phyloP scores from a whole-genome alignment of 306 rosid species.

The Acacia confusa region DNA sequence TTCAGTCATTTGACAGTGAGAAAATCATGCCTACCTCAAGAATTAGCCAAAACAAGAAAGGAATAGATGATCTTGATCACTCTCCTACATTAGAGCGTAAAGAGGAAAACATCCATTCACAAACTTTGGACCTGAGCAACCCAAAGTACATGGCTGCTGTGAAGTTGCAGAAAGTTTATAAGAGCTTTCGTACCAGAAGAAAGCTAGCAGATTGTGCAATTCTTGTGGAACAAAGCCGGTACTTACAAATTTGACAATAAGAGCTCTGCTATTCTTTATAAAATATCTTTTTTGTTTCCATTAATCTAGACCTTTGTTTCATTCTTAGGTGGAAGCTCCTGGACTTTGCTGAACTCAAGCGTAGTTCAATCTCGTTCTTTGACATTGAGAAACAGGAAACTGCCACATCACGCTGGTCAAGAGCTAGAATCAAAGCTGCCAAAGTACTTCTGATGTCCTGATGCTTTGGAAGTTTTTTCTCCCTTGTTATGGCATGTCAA shows the following conservation, averaged over 20 bases:
- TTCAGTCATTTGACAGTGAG: constrained; percentile 35
- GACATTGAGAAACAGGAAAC: constrained; percentile 67
- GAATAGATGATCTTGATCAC: constrained; percentile 25
- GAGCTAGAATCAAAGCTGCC: constrained; percentile 73
- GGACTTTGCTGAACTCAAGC: constrained; percentile 69
- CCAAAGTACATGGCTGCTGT: constrained; percentile 64
- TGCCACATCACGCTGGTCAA: constrained; percentile 72
- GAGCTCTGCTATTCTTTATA: background rate
- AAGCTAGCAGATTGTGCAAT: constrained; percentile 79
- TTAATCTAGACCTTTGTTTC: constrained; percentile 7
- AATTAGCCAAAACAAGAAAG: constrained; percentile 30
- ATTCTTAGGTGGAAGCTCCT: constrained; percentile 69
- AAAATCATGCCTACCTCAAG: constrained; percentile 20
- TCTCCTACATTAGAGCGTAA: constrained; percentile 33
- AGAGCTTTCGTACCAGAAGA: constrained; percentile 73
- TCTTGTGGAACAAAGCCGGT: constrained; percentile 79
- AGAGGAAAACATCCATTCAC: constrained; percentile 18
- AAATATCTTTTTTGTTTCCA: background rate
- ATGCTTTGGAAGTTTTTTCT: background rate
- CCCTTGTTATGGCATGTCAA: background rate
- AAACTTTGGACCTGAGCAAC: constrained; percentile 34
- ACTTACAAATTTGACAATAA: background rate
- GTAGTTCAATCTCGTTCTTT: constrained; percentile 66
- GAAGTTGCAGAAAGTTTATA: constrained; percentile 72
- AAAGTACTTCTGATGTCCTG: constrained; percentile 42